phyloP scores from a whole-genome alignment of 306 rosid species.

The Malus asiatica region DNA sequence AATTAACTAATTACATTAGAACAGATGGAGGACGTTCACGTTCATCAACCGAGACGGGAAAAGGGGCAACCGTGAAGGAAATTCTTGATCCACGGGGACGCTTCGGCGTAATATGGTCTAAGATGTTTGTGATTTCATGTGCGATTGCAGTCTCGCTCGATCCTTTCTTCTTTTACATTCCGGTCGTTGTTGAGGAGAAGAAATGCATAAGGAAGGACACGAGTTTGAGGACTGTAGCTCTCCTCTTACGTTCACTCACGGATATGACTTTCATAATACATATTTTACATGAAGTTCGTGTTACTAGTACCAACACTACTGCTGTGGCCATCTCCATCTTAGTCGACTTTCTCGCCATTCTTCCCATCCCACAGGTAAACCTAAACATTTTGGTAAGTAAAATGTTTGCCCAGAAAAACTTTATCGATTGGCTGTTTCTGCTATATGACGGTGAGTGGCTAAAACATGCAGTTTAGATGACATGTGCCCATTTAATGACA shows the following conservation, averaged over 20 bases:
- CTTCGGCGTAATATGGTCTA: not conserved
- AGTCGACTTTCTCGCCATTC: conserved; percentile 22
- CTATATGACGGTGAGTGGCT: too few relatives aligned
- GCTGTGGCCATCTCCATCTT: not conserved
- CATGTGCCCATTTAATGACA: too few relatives aligned
- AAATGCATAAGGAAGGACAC: conserved; percentile 23
- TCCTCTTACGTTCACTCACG: conserved; percentile 12
- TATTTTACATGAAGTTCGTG: not conserved
- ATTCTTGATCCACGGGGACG: too few relatives aligned
- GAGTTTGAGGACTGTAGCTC: conserved; percentile 13
- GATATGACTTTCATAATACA: conserved; percentile 19
- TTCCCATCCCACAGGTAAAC: conserved; percentile 16
- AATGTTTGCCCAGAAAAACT: too few relatives aligned
- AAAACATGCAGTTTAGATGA: too few relatives aligned
- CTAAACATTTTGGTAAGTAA: not conserved
- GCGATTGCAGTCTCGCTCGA: conserved; percentile 23
- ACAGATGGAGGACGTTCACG: too few relatives aligned
- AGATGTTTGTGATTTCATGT: conserved; percentile 16
- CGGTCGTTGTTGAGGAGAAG: conserved; percentile 1
- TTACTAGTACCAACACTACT: not conserved
- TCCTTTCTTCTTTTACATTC: not conserved
- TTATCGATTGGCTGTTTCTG: too few relatives aligned
- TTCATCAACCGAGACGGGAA: too few relatives aligned
- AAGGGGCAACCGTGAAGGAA: too few relatives aligned
- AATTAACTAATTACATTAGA: too few relatives aligned